Evolutionary conservation across 1,284 basidiomycete species (phyloP).

Genomic region (Ceratobasidium sp.): DNA sequence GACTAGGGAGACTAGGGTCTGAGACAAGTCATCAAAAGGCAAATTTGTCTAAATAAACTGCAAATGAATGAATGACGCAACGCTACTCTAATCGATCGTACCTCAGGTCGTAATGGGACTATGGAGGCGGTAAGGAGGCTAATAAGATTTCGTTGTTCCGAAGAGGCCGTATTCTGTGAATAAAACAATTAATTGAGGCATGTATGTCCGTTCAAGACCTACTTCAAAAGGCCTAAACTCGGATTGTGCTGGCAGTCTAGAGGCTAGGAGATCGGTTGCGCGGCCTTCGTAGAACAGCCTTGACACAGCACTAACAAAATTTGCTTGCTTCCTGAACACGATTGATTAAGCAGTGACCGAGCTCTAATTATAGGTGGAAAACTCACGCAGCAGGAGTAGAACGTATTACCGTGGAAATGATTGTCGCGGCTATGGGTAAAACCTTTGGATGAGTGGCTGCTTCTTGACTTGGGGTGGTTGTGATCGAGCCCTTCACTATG

Average conservation of each 20-base stretch:
- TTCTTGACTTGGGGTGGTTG: conserved; percentile 47
- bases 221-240: conserved; percentile 56
- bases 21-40: conserved; percentile 56
- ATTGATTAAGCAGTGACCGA: conserved; percentile 14
- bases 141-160: conserved; percentile 65
- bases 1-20: conserved; percentile 62
- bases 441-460: conserved; percentile 69
- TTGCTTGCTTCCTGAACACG: conserved; percentile 63
- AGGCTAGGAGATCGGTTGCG: neutral
- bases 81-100: conserved; percentile 46
- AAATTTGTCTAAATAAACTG: conserved; percentile 57
- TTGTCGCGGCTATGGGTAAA: conserved; percentile 65
- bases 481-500: conserved; percentile 64
- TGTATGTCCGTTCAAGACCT: conserved; percentile 5
- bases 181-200: neutral
- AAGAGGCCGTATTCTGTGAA: conserved; percentile 55
- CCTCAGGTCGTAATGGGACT: conserved; percentile 69
- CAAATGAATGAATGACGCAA: conserved; percentile 2
- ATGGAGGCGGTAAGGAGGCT: conserved; percentile 70
- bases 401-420: conserved; percentile 74
- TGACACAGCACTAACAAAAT: conserved; percentile 59
- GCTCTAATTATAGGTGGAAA: neutral
- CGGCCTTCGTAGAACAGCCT: conserved; percentile 59
- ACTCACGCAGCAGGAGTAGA: conserved; percentile 68
- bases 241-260: neutral